Evolutionary conservation across 352 stramenopile species (phyloP), one percentile per base, ranked within the genome.

Genomic region (Peronospora farinosa): DNA sequence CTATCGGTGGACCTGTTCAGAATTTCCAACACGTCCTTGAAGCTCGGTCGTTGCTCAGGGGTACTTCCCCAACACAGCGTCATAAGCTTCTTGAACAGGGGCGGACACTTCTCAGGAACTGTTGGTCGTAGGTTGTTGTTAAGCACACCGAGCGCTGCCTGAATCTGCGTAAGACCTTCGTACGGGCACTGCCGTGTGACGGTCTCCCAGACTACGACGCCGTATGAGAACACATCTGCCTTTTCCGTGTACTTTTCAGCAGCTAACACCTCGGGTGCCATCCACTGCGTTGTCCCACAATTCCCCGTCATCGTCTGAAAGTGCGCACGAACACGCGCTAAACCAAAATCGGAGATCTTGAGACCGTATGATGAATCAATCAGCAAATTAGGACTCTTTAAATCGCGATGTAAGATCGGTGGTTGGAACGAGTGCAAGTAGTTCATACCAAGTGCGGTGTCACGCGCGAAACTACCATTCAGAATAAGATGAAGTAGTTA

Each of bases 171-270:
- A 47, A 97, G 65, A 2, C 86, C 91, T 37, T 96, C 84, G 57
- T 96, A 97, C 11, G 90, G 90, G 67, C 93, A 95, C 31, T 86
- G 72, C 6, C 86, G 69, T 33, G 89, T 95, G 46, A 96, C 81
- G 3, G 91, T 96, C 54, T 93, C 83, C 79, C 79, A 93, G 12
- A 84, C 62, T n/a, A 94, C 83, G 15, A 94, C 71, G 19, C 78
- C 83, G 53, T 86, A 94, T 17, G 83, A 94, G 30, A 92, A 94
- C 15, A 94, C 80, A 51, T 94, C 83, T 11, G 83, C 80, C 54
- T 92, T 92, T 52, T 94, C 81, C 27, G 83, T 91, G 68, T 92
- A 92, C 55, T 92, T 92, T 27, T 89, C 80, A 7, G 78, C 78
- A 5, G 73, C 77, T 19, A 93, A 58, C 37, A 93, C 79, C 48